Evolutionary conservation across 306 rosid species (phyloP), one percentile per base, ranked within the genome.

Genomic region (Delonix regia): DNA sequence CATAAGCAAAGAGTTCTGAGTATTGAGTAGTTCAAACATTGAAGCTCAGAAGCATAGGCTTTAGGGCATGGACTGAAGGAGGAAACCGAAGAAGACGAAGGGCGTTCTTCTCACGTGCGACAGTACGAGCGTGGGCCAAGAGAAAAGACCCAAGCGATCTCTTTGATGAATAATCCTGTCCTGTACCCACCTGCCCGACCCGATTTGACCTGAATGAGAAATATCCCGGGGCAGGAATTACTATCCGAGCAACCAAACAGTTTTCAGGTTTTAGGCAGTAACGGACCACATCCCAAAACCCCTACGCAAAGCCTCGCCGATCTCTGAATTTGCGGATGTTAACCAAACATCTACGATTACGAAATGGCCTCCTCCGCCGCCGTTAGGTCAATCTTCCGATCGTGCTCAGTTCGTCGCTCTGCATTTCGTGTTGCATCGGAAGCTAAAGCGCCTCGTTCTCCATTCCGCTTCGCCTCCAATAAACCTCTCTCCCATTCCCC

Each of bases 281-380:
- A 8, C 47, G 14, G 16, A 48, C 53, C 12, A 12, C 12, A 41
- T 13, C 49, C 49, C 49, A 12, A 44, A 44, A 13, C 16, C 49
- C 49, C 49, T 48, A 4, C 22, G 2, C 65, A 59, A 27, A 3
- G 10, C 19, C 19, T 13, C 82, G 28, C 27, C 25, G 30, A 52
- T 81, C 39, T 25, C 33, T 18, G 61, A 55, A 15, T 55, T 55
- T 21, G 61, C 30, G 2, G 30, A 13, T 55, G 61, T 9, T 28
- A 53, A 33, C 25, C 60, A 28, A 69, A 41, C n/a, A 34, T 2
- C 36, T 66, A 85, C 81, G 60, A 65, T 38, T 51, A 42, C 66
- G 34, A 79, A 73, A 93, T 93, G 96, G 90, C 97, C 69, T 83
- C 90, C 74, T 49, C 84, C 82, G 73, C 83, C 74, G 89, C 92